These are phyloP conservation scores for Komagataella mondaviorum DNA, from an alignment of 805 yeast genomes.

Conservation along the genomic window DNA sequence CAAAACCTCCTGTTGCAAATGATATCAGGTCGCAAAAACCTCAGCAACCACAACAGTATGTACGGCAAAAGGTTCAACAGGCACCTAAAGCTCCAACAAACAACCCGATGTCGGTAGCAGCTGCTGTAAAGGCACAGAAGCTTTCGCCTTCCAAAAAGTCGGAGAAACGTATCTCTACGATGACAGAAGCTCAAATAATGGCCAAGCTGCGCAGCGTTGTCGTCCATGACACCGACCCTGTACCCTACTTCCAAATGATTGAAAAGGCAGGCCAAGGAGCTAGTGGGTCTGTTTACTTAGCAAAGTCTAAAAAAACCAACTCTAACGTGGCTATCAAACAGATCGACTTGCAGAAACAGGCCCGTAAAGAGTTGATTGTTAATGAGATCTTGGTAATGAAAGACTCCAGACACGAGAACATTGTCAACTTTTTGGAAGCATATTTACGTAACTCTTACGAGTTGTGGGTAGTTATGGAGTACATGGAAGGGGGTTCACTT, in stretches of 20 bases:
- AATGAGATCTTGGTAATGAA: slow-evolving; percentile 95
- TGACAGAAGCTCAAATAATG: slow-evolving; percentile 83
- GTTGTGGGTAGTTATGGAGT: slow-evolving; percentile 97
- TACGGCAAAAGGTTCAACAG: neutral
- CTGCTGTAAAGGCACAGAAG: slow-evolving; percentile 7
- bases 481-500: slow-evolving; percentile 96
- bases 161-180: slow-evolving; percentile 40
- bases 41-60: slow-evolving; percentile 13
- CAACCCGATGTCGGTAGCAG: slow-evolving; percentile 9
- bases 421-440: slow-evolving; percentile 87
- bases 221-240: slow-evolving; percentile 64
- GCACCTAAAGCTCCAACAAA: slow-evolving; percentile 1
- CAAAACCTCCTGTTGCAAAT: slow-evolving; percentile 1
- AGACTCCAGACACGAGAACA: slow-evolving; percentile 78
- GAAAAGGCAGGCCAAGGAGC: slow-evolving; percentile 97
- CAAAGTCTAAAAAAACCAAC: slow-evolving; percentile 43
- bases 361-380: slow-evolving; percentile 87
- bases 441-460: slow-evolving; percentile 56
- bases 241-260: slow-evolving; percentile 60
- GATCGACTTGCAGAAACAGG: slow-evolving; percentile 90
- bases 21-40: slow-evolving; percentile 4
- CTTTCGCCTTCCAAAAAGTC: slow-evolving; percentile 1
- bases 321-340: slow-evolving; percentile 86
- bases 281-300: slow-evolving; percentile 86
- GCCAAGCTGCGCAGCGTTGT: slow-evolving; percentile 75